Conservation (phyloP, 352 stramenopile species). For the Globisporangium recalcitrans region DNA sequence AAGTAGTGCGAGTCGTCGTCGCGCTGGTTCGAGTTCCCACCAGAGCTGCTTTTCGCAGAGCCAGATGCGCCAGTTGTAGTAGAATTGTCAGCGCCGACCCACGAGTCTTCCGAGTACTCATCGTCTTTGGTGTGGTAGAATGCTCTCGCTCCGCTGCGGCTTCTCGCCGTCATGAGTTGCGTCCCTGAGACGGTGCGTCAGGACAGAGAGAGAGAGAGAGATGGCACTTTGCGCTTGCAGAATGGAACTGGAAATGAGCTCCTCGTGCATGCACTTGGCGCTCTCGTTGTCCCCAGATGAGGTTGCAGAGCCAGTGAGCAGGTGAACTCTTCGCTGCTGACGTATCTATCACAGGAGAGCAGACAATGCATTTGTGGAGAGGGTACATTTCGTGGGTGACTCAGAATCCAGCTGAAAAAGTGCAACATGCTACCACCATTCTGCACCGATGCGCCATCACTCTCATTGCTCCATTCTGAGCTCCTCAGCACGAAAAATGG, state of each 20-base stretch:
- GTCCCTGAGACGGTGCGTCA: background rate
- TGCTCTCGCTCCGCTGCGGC: background rate
- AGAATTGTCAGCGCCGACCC: background rate
- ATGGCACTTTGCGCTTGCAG: background rate
- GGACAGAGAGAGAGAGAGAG: no score
- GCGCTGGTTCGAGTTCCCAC: background rate
- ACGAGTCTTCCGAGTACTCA: background rate
- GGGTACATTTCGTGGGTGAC: background rate
- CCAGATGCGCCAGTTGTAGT: background rate
- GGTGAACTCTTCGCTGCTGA: background rate
- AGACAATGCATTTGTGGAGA: background rate
- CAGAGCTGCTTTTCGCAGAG: background rate
- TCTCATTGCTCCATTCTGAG: background rate
- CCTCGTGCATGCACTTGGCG: background rate
- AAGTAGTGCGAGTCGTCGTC: background rate
- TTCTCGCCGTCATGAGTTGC: background rate
- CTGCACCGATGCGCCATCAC: background rate
- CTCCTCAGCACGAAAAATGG: background rate
- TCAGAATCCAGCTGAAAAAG: slow-evolving; percentile 2
- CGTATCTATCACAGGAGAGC: background rate
- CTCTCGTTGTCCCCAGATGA: background rate
- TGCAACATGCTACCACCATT: background rate
- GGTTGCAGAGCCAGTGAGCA: no score
- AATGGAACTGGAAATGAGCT: background rate
- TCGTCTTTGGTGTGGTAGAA: background rate